These are phyloP conservation scores for Avena eriantha DNA, from an alignment of 176 grass and related monocot genomes.

Conservation along the genomic window DNA sequence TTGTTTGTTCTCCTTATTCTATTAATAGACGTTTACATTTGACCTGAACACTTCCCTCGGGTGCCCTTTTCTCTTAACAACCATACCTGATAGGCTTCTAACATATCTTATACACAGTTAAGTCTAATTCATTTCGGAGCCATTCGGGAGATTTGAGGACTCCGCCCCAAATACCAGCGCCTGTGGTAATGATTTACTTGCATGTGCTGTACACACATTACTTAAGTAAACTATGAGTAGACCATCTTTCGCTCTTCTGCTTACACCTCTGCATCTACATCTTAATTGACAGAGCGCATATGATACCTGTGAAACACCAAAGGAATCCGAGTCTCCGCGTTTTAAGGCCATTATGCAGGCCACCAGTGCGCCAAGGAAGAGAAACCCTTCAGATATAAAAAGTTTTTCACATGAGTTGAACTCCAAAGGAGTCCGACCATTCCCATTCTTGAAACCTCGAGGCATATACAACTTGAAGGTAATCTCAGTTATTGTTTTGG, in stretches of 20 bases:
- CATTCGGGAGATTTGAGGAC: conserved; percentile 81
- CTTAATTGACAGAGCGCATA: conserved; percentile 67
- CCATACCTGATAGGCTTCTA: conserved; percentile 29
- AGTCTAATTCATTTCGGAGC: conserved; percentile 67
- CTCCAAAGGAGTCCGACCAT: conserved; percentile 97
- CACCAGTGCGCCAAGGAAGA: conserved; percentile 97
- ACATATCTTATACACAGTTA: conserved; percentile 68
- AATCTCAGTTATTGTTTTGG: conserved; percentile 27
- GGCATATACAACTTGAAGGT: conserved; percentile 97
- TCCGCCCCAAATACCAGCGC: conserved; percentile 72
- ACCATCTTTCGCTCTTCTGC: conserved; percentile 28
- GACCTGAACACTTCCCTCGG: conserved; percentile 1
- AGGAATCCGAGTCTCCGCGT: conserved; percentile 97
- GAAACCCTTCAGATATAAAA: conserved; percentile 88
- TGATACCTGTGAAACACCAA: conserved; percentile 97
- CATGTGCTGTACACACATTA: conserved; percentile 28
- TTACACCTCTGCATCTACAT: conserved; percentile 43
- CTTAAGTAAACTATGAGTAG: conserved; percentile 35
- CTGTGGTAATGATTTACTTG: conserved; percentile 59
- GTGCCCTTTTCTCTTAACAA: conserved; percentile 25
- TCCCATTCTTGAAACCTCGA: conserved; percentile 95
- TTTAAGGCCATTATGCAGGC: conserved; percentile 99
- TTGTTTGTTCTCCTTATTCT: conserved; percentile 29
- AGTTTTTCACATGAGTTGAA: conserved; percentile 98
- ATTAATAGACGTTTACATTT: conserved; percentile 19